A percentile compares a stretch with the other conserved stretches of the same genome.
phyloP scores from a whole-genome alignment of 306 rosid species.

The Morella rubra region DNA sequence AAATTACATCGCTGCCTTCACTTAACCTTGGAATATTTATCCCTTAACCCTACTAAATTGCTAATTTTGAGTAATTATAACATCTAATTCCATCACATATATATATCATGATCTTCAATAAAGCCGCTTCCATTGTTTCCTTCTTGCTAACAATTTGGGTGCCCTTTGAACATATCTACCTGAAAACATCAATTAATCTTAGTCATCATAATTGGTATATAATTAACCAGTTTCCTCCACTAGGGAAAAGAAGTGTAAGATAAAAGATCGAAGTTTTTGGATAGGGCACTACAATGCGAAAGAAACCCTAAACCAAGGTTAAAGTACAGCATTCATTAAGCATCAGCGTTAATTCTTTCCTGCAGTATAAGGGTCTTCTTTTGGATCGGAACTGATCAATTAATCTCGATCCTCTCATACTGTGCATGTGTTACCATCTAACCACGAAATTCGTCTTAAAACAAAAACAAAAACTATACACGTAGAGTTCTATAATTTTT shows the following conservation, averaged over 20 bases:
- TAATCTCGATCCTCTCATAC: not conserved
- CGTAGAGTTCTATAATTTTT: not conserved
- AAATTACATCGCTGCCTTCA: not conserved
- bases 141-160: slow-evolving; percentile 39
- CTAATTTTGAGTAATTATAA: not conserved
- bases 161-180: slow-evolving; percentile 45
- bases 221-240: not conserved
- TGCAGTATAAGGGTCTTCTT: too few species aligned
- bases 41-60: not conserved
- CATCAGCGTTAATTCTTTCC: too few species aligned
- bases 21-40: not conserved
- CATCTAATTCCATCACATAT: not conserved
- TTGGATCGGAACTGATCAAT: too few species aligned
- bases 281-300: too few species aligned
- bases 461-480: too few species aligned
- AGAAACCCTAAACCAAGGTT: too few species aligned
- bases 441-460: too few species aligned
- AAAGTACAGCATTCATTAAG: too few species aligned
- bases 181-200: slow-evolving; percentile 33
- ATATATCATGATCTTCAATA: not conserved
- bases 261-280: too few species aligned
- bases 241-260: too few species aligned
- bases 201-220: not conserved
- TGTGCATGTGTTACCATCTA: not conserved
- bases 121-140: slow-evolving; percentile 32